Evolutionary conservation across 495 filamentous ascomycete species (phyloP), one percentile per base, ranked within the genome.

Genomic region (Sabuloglossum arenarium): DNA sequence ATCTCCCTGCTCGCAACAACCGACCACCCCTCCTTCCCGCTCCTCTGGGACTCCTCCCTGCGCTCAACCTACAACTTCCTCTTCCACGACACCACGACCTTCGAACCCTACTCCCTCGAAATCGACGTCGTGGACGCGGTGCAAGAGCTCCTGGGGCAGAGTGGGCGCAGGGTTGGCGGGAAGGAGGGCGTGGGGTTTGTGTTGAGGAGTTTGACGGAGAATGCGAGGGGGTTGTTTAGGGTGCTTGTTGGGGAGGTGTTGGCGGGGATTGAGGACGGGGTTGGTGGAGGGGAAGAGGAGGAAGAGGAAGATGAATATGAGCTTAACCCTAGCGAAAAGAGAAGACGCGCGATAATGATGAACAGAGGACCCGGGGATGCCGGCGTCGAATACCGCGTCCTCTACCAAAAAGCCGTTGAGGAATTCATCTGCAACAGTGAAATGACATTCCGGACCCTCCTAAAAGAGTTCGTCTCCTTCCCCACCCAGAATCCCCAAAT

Each of bases 361-460:
- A 23, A 21, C 14, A 11, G 54, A 23, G 23, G 16, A n/a, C n/a
- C n/a, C n/a, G 46, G 46, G 21, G 54, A 56, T 1, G 31, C 10
- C 27, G 64, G 67, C 19, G 78, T 98, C 30, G 91, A 97, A 68
- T 96, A 95, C 67, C 74, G 85, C 16, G 76, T 84, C 60, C 70
- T 97, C 56, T 98, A 97, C 69, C 88, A 91, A 64, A 94, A 93
- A 67, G 89, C 89, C 19, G 82, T 88, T 24, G 90, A 94, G 68
- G 88, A 96, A 65, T 95, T 98, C 67, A 88, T 97, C 42, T 95
- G 90, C 60, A 89, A 86, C 61, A 93, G 82, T 58, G 91, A 98
- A 73, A 88, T 95, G 79, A 86, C 82, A 62, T 98, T 97, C 68
- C 75, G 91, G 59, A 90, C 86, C 29, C 59, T 98, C 67, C 66